phyloP scores from a whole-genome alignment of 2,329 filamentous ascomycete genomes.

The Thelonectria rubi region DNA sequence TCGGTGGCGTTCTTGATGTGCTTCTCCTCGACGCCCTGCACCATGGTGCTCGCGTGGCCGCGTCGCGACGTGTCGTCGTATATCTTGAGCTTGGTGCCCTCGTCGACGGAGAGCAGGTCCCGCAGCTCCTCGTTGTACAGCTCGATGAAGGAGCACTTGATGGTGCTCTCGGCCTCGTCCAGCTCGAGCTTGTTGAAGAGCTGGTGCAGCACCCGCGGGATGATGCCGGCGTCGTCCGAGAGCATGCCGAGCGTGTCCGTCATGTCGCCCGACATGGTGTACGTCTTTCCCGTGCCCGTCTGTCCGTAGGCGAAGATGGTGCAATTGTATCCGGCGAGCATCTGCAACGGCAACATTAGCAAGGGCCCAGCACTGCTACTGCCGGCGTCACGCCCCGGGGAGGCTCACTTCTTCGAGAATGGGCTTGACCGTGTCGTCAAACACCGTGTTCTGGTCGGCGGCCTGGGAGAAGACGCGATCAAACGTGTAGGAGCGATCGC shows the following conservation, averaged over 20 bases:
- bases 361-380: not conserved
- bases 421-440: constrained; percentile 93
- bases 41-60: constrained; percentile 84
- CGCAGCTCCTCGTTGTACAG: constrained; percentile 97
- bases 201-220: constrained; percentile 87
- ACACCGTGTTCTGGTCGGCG: constrained; percentile 92
- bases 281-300: constrained; percentile 97
- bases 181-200: constrained; percentile 86
- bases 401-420: constrained; percentile 85
- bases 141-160: constrained; percentile 99
- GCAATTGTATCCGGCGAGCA: constrained; percentile 94
- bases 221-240: constrained; percentile 92
- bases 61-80: constrained; percentile 90
- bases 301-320: constrained; percentile 99
- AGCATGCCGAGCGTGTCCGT: constrained; percentile 84
- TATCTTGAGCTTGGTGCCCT: constrained; percentile 89
- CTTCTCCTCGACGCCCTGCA: constrained; percentile 97
- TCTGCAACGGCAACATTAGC: constrained; percentile 60
- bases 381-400: not conserved
- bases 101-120: constrained; percentile 85
- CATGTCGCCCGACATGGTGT: constrained; percentile 99
- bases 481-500: constrained; percentile 96
- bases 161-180: constrained; percentile 82
- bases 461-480: constrained; percentile 97
- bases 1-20: constrained; percentile 87